A percentile compares a stretch with the other conserved stretches of the same genome.
Evolutionary conservation across 768 basidiomycete species (phyloP).

Genomic region (Tremella fuciformis): DNA sequence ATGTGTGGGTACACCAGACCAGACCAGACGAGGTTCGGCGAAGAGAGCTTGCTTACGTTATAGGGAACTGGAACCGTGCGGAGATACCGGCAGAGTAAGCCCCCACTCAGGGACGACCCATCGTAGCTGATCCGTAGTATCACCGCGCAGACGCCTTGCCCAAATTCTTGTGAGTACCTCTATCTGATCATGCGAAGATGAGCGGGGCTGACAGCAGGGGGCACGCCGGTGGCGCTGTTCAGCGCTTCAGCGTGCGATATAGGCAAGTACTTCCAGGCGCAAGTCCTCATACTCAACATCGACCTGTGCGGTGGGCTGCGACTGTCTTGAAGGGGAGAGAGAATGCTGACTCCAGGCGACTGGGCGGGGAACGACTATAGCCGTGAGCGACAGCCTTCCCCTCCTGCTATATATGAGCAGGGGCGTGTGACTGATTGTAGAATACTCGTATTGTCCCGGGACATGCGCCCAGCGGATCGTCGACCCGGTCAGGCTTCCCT

Average conservation of each 20-base stretch:
- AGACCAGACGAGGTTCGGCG: no score
- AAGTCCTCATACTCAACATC: constrained; percentile 48
- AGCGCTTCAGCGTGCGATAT: constrained; percentile 47
- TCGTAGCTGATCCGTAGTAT: constrained; percentile 26
- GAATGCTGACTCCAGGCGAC: constrained; percentile 34
- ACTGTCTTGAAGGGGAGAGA: neutral
- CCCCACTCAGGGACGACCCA: neutral
- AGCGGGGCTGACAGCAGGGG: constrained; percentile 30
- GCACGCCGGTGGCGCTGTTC: constrained; percentile 40
- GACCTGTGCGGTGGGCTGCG: constrained; percentile 44
- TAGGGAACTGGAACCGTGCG: constrained; percentile 48
- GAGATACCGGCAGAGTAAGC: constrained; percentile 47
- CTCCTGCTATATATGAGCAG: neutral
- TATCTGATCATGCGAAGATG: neutral
- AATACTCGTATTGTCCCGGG: constrained; percentile 44
- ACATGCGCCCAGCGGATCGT: constrained; percentile 46
- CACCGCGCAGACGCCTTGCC: constrained; percentile 18
- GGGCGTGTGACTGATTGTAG: constrained; percentile 2
- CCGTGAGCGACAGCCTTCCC: constrained; percentile 26
- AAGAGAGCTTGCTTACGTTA: neutral
- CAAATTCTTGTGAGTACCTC: constrained; percentile 32
- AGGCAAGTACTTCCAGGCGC: constrained; percentile 42
- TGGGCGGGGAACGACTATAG: constrained; percentile 44
- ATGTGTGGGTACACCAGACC: constrained; percentile 53
- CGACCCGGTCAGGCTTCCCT: constrained; percentile 33